Evolutionary conservation across 192 early-diverging fungal genomes (phyloP).

Genomic region (Cetraspora pellucida): DNA sequence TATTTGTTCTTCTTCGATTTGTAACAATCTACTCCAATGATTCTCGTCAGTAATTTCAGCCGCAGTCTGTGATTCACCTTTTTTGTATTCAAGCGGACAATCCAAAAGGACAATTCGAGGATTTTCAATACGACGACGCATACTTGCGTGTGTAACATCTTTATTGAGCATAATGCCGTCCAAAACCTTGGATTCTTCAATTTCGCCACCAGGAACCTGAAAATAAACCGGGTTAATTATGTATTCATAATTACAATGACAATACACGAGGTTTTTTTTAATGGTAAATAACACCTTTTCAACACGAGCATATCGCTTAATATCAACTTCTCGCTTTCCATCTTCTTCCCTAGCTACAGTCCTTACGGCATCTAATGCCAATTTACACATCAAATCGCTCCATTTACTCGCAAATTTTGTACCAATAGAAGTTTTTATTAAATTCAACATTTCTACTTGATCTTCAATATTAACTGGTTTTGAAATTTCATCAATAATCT

Average conservation of each 20-base stretch:
- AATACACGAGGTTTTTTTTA: not conserved
- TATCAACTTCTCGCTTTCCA: conserved; percentile 90
- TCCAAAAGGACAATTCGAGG: conserved; percentile 95
- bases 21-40: conserved; percentile 94
- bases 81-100: conserved; percentile 99
- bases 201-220: conserved; percentile 95
- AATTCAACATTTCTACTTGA: conserved; percentile 83
- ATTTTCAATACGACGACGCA: conserved; percentile 94
- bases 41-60: conserved; percentile 97
- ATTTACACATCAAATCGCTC: conserved; percentile 96
- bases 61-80: conserved; percentile 99
- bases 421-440: conserved; percentile 93
- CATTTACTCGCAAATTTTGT: conserved; percentile 97
- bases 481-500: conserved; percentile 83
- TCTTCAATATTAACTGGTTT: conserved; percentile 82
- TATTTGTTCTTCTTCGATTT: conserved; percentile 99
- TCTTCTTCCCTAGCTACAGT: conserved; percentile 72
- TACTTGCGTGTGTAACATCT: conserved; percentile 98
- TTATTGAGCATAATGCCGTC: conserved; percentile 99
- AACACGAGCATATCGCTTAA: conserved; percentile 96
- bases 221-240: not conserved
- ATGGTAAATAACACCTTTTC: conserved; percentile 74
- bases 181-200: conserved; percentile 92
- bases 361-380: conserved; percentile 96
- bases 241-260: not conserved